Evolutionary conservation across 2,329 filamentous ascomycete species (phyloP).

Genomic region (Xylaria sp.): DNA sequence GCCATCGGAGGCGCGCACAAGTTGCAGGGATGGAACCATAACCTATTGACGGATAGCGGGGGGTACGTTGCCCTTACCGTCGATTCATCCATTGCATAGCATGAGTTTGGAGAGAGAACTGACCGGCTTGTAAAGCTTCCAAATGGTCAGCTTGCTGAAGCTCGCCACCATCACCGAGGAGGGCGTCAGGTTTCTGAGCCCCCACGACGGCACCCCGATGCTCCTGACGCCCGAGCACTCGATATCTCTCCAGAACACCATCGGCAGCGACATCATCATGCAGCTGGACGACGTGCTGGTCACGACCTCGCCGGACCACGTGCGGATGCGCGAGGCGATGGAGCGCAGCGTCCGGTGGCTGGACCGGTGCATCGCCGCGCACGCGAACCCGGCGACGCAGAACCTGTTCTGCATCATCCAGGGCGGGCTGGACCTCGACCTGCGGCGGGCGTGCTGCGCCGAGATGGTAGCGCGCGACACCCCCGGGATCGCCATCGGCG

Average conservation of each 20-base stretch:
- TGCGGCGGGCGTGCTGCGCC: conserved; percentile 79
- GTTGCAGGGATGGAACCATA: conserved; percentile 92
- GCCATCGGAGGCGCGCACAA: conserved; percentile 90
- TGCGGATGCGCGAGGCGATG: conserved; percentile 93
- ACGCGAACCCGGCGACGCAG: conserved; percentile 79
- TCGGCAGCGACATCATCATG: conserved; percentile 99
- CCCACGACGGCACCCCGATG: conserved; percentile 95
- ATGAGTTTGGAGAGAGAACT: conserved; percentile 8
- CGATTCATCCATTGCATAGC: conserved; percentile 28
- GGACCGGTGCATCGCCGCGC: conserved; percentile 89
- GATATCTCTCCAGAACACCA: conserved; percentile 92
- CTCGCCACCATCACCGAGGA: conserved; percentile 94
- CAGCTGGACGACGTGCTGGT: conserved; percentile 98
- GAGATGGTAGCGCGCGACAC: conserved; percentile 91
- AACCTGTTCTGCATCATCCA: conserved; percentile 99
- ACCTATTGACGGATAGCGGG: conserved; percentile 84
- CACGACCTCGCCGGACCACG: conserved; percentile 87
- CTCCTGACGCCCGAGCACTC: conserved; percentile 97
- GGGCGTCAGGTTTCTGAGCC: conserved; percentile 93
- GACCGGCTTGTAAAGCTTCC: conserved; percentile 66
- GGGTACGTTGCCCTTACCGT: conserved; percentile 51
- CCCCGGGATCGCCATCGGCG: conserved; percentile 94
- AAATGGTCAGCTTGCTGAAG: conserved; percentile 96
- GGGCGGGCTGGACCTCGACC: conserved; percentile 85
- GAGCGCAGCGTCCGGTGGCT: conserved; percentile 92